phyloP scores from a whole-genome alignment of 495 filamentous ascomycete genomes.

The Amphirosellinia nigrospora region DNA sequence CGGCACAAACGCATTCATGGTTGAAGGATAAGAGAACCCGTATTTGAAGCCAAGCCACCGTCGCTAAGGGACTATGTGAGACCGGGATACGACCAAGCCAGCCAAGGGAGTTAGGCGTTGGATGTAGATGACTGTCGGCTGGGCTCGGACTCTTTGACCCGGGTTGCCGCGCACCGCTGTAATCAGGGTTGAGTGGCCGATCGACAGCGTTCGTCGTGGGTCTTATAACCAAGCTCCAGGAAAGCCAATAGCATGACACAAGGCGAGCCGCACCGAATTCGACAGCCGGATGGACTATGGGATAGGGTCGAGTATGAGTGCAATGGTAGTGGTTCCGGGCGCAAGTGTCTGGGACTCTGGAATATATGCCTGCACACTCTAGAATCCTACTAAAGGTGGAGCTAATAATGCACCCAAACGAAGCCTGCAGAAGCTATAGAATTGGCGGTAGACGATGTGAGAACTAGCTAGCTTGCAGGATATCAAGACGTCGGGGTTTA shows the following conservation, averaged over 20 bases:
- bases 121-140: neutral
- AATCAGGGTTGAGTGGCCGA: neutral
- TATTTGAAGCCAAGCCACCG: neutral
- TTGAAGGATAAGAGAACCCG: neutral
- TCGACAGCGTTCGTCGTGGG: neutral
- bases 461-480: neutral
- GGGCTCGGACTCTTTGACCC: neutral
- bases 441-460: neutral
- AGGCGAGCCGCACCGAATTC: neutral
- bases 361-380: constrained; percentile 9
- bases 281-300: neutral
- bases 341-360: neutral
- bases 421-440: neutral
- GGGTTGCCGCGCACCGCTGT: neutral
- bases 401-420: neutral
- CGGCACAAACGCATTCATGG: neutral
- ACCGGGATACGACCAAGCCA: neutral
- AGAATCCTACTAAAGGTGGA: constrained; percentile 13
- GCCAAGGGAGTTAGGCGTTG: neutral
- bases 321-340: neutral
- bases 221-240: neutral
- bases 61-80: neutral
- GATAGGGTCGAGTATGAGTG: neutral
- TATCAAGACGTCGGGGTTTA: neutral
- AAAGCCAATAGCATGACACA: constrained; percentile 1